Percentiles rank a stretch among this genome's conserved stretches.
These are phyloP conservation scores for Rhipidocladum racemiflorum DNA, from an alignment of 176 grass and related monocot species.

Conservation along the genomic window DNA sequence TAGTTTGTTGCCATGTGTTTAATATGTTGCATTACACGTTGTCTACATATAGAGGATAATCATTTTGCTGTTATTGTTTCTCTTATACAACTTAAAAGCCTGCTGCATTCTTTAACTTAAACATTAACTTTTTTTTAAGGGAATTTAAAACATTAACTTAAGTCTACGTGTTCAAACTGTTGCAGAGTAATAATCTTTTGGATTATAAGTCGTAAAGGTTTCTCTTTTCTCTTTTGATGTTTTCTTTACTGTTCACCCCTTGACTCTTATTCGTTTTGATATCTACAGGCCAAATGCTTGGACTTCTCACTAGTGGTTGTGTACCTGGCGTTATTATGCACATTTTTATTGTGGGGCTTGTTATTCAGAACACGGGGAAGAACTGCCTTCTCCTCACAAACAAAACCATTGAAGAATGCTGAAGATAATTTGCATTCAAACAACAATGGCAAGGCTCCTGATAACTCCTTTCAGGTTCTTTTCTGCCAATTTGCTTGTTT, in stretches of 20 bases:
- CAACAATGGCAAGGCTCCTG: constrained; percentile 39
- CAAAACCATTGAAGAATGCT: constrained; percentile 34
- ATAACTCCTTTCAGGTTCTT: constrained; percentile 47
- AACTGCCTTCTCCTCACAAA: constrained; percentile 22
- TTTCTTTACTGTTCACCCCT: not conserved
- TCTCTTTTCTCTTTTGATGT: constrained; percentile 11
- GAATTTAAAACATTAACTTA: not conserved
- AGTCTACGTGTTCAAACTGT: not conserved
- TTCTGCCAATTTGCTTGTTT: constrained; percentile 29
- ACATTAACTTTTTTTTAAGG: not conserved
- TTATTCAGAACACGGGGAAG: constrained; percentile 55
- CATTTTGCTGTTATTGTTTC: not conserved
- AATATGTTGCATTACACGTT: not conserved
- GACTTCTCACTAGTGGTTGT: constrained; percentile 79
- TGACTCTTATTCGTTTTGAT: constrained; percentile 36
- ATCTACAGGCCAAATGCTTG: constrained; percentile 90
- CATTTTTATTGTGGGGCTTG: constrained; percentile 62
- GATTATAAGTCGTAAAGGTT: not conserved
- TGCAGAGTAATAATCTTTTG: constrained; percentile 4
- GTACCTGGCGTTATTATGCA: constrained; percentile 51
- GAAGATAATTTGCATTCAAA: constrained; percentile 37
- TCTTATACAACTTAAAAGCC: not conserved
- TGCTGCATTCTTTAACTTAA: not conserved
- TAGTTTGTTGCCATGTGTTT: not conserved
- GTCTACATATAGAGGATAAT: not conserved